Evolutionary conservation across 345 rosid genomes (phyloP).

Genomic region (Leavenworthia alabamica): DNA sequence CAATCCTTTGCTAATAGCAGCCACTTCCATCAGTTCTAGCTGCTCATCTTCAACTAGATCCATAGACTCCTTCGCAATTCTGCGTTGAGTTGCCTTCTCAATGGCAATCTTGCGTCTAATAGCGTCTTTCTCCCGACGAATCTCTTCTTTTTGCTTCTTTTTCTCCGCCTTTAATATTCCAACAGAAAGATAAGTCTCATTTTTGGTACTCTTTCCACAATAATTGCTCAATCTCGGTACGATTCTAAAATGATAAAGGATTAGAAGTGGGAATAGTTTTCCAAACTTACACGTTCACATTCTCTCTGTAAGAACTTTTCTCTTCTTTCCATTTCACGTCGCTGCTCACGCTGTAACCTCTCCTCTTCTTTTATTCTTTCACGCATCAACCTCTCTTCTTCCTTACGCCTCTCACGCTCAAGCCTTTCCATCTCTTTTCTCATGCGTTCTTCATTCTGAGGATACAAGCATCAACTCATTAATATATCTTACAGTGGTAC

Average conservation of each 20-base stretch:
- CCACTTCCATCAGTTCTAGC: conserved; percentile 96
- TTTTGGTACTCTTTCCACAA: background rate
- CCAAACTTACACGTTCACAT: conserved; percentile 46
- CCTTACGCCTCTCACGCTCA: conserved; percentile 94
- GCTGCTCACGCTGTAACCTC: conserved; percentile 88
- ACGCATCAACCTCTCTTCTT: conserved; percentile 91
- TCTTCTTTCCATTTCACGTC: conserved; percentile 85
- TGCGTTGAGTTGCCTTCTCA: conserved; percentile 97
- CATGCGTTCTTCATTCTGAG: conserved; percentile 77
- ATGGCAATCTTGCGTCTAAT: conserved; percentile 77
- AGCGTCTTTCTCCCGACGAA: conserved; percentile 79
- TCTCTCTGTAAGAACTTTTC: conserved; percentile 90
- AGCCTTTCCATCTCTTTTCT: conserved; percentile 84
- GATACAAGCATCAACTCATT: conserved; percentile 22
- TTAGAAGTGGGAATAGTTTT: background rate
- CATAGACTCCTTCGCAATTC: conserved; percentile 93
- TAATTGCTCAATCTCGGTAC: conserved; percentile 14
- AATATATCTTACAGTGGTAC: conserved; percentile 12
- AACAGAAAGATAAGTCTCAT: conserved; percentile 9
- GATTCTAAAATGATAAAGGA: background rate
- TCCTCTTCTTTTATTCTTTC: too few species aligned
- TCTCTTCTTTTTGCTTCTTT: conserved; percentile 79
- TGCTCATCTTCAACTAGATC: conserved; percentile 99
- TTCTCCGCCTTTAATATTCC: conserved; percentile 67
- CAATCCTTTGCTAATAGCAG: conserved; percentile 78